Conservation (phyloP, 2,329 filamentous ascomycete genomes). For the Diplodia scrobiculata region DNA sequence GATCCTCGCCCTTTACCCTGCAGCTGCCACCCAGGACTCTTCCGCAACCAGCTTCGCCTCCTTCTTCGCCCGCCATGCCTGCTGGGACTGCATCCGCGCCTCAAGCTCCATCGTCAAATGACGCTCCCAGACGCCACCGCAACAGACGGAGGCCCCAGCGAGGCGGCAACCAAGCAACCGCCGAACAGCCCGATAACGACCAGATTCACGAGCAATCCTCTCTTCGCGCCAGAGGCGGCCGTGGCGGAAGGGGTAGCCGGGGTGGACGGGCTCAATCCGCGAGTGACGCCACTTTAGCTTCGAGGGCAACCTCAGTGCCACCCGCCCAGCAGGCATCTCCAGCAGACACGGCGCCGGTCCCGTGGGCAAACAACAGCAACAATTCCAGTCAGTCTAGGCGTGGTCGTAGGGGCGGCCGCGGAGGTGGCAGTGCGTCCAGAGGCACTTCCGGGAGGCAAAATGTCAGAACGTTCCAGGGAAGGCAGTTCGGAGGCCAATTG, state of each 20-base stretch:
- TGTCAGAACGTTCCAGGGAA: slow-evolving; percentile 45
- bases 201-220: neutral
- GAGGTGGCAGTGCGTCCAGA: neutral
- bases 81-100: slow-evolving; percentile 3
- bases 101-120: slow-evolving; percentile 14
- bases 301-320: neutral
- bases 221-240: neutral
- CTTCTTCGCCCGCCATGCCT: slow-evolving; percentile 1
- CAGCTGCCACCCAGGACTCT: neutral
- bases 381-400: slow-evolving; percentile 34
- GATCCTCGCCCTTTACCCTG: neutral
- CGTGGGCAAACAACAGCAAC: neutral
- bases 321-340: neutral
- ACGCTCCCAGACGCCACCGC: slow-evolving; percentile 20
- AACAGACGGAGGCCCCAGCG: slow-evolving; percentile 9
- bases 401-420: slow-evolving; percentile 34
- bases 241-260: slow-evolving; percentile 18
- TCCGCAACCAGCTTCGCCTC: neutral
- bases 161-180: slow-evolving; percentile 6
- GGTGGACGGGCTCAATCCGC: slow-evolving; percentile 23
- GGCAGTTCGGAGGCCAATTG: slow-evolving; percentile 54
- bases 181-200: neutral
- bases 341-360: neutral
- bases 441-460: slow-evolving; percentile 18
- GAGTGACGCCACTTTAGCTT: slow-evolving; percentile 15